phyloP scores from a whole-genome alignment of 176 grass and related monocot genomes.

The Tillandsia fasciculata region DNA sequence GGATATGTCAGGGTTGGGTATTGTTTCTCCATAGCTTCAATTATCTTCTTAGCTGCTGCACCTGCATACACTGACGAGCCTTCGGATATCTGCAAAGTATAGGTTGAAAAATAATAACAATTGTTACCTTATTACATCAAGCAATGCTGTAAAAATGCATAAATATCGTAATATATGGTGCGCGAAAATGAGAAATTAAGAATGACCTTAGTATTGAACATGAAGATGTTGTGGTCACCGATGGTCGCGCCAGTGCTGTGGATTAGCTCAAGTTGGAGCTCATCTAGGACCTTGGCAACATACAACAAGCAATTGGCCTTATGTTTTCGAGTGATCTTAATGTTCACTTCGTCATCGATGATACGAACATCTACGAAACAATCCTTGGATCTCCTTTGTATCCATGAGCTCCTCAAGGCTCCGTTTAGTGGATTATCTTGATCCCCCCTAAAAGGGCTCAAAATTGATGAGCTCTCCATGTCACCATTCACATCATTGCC shows the following conservation, averaged over 20 bases:
- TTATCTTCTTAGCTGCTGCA: conserved; percentile 56
- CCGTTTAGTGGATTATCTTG: conserved; percentile 39
- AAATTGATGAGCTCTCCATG: conserved; percentile 48
- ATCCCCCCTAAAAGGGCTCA: conserved; percentile 34
- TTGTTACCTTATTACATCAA: neutral
- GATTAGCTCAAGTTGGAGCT: conserved; percentile 59
- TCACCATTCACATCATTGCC: conserved; percentile 42
- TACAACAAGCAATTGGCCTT: conserved; percentile 58
- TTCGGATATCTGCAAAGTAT: conserved; percentile 47
- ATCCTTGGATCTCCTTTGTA: conserved; percentile 74
- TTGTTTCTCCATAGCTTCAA: conserved; percentile 50
- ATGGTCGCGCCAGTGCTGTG: conserved; percentile 61
- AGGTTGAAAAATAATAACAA: conserved; percentile 13
- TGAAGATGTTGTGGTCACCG: conserved; percentile 79
- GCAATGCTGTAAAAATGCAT: neutral
- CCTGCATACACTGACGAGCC: conserved; percentile 70
- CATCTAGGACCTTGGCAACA: conserved; percentile 58
- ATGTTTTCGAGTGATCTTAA: conserved; percentile 81
- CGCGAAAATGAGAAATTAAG: neutral
- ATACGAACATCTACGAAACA: conserved; percentile 67
- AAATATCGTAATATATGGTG: neutral
- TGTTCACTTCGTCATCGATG: conserved; percentile 75
- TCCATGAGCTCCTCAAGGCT: conserved; percentile 63
- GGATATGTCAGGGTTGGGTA: conserved; percentile 17
- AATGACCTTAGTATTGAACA: conserved; percentile 90